These are phyloP conservation scores for Leishmania aethiopica DNA, from an alignment of 208 protist genomes.

Conservation along the genomic window DNA sequence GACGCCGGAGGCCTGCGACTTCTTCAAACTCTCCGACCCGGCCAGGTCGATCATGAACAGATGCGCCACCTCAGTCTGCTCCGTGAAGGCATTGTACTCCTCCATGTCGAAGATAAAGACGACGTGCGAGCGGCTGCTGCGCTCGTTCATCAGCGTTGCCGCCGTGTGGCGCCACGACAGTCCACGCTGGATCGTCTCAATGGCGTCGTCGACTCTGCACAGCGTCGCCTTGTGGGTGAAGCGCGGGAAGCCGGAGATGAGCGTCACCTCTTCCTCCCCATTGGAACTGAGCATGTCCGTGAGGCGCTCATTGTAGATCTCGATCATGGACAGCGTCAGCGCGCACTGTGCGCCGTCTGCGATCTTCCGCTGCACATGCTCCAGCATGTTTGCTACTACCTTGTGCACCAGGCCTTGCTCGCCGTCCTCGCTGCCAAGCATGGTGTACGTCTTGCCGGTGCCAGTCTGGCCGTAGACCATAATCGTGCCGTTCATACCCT, in stretches of 20 bases:
- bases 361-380: conserved; percentile 84
- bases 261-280: conserved; percentile 79
- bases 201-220: conserved; percentile 70
- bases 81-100: conserved; percentile 84
- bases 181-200: conserved; percentile 70
- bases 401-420: conserved; percentile 89
- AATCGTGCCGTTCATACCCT: conserved; percentile 92
- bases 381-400: conserved; percentile 91
- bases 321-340: conserved; percentile 92
- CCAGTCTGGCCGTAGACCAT: conserved; percentile 96
- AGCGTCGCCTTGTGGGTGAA: conserved; percentile 72
- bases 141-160: conserved; percentile 96
- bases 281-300: conserved; percentile 90
- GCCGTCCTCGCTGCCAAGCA: conserved; percentile 80
- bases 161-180: conserved; percentile 85
- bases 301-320: conserved; percentile 93
- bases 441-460: conserved; percentile 97
- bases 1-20: conserved; percentile 87
- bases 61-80: conserved; percentile 90
- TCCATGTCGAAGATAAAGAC: conserved; percentile 95
- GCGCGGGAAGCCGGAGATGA: conserved; percentile 85
- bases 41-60: conserved; percentile 97
- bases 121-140: conserved; percentile 96
- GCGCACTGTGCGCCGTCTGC: conserved; percentile 84
- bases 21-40: conserved; percentile 94